Conservation (phyloP, 768 basidiomycete genomes). For the Termitomyces sp. region DNA sequence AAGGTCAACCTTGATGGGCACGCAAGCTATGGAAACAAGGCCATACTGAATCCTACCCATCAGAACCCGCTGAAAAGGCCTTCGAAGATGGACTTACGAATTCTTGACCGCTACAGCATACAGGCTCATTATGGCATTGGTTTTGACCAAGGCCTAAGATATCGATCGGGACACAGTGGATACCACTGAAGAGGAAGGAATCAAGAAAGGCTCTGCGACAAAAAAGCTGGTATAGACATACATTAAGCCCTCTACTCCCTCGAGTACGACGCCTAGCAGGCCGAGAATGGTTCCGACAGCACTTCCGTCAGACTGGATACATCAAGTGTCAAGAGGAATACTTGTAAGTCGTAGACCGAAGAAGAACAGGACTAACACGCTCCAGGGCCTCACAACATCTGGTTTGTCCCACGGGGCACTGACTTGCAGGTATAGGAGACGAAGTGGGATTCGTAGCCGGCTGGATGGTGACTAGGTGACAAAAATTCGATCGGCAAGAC, state of each 20-base stretch:
- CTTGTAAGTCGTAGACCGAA: neutral
- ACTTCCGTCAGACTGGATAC: conserved; percentile 17
- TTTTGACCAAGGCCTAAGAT: conserved; percentile 19
- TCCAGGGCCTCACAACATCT: conserved; percentile 22
- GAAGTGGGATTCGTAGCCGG: conserved; percentile 7
- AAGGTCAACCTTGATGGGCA: conserved; percentile 24
- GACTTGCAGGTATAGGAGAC: conserved; percentile 15
- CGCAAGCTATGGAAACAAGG: conserved; percentile 33
- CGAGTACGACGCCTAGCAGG: conserved; percentile 18
- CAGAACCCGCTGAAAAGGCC: neutral
- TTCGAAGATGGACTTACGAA: conserved; percentile 17
- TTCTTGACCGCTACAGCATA: conserved; percentile 32
- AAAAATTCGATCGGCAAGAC: no score
- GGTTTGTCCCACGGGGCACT: conserved; percentile 18
- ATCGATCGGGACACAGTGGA: conserved; percentile 24
- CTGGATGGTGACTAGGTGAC: neutral
- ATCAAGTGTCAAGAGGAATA: no score
- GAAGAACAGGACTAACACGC: conserved; percentile 9
- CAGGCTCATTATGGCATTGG: conserved; percentile 24
- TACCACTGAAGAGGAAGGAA: conserved; percentile 13
- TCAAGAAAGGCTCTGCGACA: neutral
- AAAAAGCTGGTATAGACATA: conserved; percentile 6
- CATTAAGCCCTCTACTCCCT: conserved; percentile 23
- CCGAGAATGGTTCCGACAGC: conserved; percentile 18
- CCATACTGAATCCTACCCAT: conserved; percentile 19